These are phyloP conservation scores for Houttuynia cordata DNA, from an alignment of 164 flowering plant species.

Conservation along the genomic window DNA sequence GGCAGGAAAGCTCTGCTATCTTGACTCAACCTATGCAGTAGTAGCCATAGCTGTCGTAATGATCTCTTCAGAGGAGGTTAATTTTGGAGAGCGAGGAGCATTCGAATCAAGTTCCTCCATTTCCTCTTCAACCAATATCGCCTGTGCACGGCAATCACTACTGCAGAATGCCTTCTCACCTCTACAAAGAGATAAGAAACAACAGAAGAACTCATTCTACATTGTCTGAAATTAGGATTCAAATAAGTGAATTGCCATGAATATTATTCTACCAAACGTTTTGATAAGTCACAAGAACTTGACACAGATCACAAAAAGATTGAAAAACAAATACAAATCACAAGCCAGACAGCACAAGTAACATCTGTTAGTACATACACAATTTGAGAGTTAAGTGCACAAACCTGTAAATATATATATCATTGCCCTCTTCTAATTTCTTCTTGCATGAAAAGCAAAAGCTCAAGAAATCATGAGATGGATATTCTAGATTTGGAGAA, in stretches of 20 bases:
- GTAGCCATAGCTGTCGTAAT: slow-evolving; percentile 3
- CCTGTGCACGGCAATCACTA: slow-evolving; percentile 46
- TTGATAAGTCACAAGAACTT: no score
- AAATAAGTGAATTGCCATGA: background rate
- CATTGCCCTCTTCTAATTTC: slow-evolving; percentile 41
- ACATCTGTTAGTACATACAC: background rate
- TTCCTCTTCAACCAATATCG: slow-evolving; percentile 56
- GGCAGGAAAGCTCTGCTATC: background rate
- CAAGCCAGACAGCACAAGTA: background rate
- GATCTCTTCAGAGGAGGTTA: slow-evolving; percentile 10
- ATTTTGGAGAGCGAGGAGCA: slow-evolving; percentile 7
- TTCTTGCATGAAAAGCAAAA: slow-evolving; percentile 52
- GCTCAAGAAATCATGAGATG: slow-evolving; percentile 43
- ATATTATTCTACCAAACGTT: no score
- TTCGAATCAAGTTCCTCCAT: slow-evolving; percentile 21
- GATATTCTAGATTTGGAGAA: slow-evolving; percentile 9
- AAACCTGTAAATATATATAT: slow-evolving; percentile 60
- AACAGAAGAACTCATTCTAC: background rate
- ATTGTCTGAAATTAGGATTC: background rate
- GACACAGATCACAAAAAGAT: background rate
- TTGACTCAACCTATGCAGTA: slow-evolving; percentile 4
- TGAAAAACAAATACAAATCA: background rate
- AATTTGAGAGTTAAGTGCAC: background rate
- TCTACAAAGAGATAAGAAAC: slow-evolving; percentile 21
- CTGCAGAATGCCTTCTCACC: slow-evolving; percentile 96